Evolutionary conservation across 208 protist species (phyloP), one percentile per base, ranked within the genome.

Genomic region (Herpetomonas muscarum): DNA sequence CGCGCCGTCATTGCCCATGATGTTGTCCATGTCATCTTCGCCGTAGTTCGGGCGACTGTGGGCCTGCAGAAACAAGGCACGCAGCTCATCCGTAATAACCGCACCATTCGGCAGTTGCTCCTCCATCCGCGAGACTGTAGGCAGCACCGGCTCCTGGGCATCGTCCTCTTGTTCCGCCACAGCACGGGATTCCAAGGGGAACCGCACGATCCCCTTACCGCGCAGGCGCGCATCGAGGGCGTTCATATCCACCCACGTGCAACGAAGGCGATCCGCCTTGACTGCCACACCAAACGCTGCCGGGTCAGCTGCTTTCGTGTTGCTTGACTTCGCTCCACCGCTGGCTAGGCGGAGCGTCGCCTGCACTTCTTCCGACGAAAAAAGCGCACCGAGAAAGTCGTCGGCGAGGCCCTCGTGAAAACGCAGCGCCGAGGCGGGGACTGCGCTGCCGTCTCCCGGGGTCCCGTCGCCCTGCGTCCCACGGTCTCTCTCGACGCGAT

Each of bases 21-120:
- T 39, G 9, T 19, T 39, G 13, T n/a, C 26, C 13, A 19, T 39
- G 21, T 32, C 51, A 31, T 46, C 41, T 9, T 46, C 41, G 19
- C 41, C 41, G 15, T 39, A 17, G 34, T 39, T 15, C 34, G 15
- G 15, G 34, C 58, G 52, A 41, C 9, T 24, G 52, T 80, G 67
- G 19, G 74, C 71, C 15, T 65, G 49, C 9, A 93, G 57, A 45
- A 90, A 87, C 21, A 93, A 53, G 6, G 70, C 68, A 19, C 86
- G 82, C 32, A 93, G 52, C 67, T 88, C 75, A 66, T 93, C 82
- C 7, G 76, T 46, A n/a, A 93, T 64, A 13, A 72, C 46, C 50
- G 86, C 74, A 12, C 74, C 81, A 36, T 75, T 54, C 1, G 71
- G 65, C 2, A 93, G 71, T 37, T 79, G 74, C n/a, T 66, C 37